These are phyloP conservation scores for Solanum peruvianum DNA, from an alignment of 257 asterid genomes.

Conservation along the genomic window DNA sequence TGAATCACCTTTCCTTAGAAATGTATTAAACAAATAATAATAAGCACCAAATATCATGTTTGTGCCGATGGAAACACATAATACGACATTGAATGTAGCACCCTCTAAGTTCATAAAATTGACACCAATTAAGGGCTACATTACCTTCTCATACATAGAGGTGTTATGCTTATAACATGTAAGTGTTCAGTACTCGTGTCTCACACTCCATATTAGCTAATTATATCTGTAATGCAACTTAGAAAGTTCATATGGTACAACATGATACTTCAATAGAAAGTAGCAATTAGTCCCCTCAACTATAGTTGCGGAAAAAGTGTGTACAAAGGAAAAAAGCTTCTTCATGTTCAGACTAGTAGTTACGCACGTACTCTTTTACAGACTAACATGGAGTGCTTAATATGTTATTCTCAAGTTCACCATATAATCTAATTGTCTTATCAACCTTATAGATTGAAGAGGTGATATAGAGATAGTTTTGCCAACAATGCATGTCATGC, in stretches of 20 bases:
- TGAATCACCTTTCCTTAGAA: background rate
- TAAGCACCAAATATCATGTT: background rate
- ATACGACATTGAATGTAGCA: background rate
- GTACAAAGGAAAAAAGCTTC: background rate
- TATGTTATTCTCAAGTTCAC: background rate
- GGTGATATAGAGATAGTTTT: background rate
- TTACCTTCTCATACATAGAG: background rate
- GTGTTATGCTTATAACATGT: background rate
- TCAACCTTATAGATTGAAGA: background rate
- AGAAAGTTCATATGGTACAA: background rate
- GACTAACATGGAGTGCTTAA: background rate
- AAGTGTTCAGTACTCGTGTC: background rate
- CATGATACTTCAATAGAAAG: background rate
- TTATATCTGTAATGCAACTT: background rate
- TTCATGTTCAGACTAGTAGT: background rate
- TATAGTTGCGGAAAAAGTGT: background rate
- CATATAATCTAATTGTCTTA: background rate
- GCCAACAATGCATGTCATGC: background rate
- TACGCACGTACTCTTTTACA: background rate
- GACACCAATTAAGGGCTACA: background rate
- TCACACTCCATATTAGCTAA: background rate
- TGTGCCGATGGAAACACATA: background rate
- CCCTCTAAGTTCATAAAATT: background rate
- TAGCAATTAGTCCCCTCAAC: background rate
- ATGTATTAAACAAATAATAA: background rate